These are phyloP conservation scores for Mallotus japonicus DNA, from an alignment of 441 rosid species.

Conservation along the genomic window DNA sequence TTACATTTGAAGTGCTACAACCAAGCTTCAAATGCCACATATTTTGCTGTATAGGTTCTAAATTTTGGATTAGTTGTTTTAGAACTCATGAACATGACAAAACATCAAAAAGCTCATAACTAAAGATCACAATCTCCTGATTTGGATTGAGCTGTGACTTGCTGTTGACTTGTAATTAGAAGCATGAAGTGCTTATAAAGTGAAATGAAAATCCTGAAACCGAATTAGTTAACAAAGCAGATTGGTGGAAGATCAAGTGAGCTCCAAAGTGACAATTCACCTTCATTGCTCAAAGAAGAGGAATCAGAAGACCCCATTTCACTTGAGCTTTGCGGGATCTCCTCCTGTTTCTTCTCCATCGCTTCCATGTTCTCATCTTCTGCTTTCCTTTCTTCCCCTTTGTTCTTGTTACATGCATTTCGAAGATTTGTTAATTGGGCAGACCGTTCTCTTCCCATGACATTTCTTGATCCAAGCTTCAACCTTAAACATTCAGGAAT, in stretches of 20 bases:
- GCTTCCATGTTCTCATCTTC: constrained; percentile 19
- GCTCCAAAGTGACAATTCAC: constrained; percentile 55
- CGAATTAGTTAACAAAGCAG: constrained; percentile 47
- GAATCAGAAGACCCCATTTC: constrained; percentile 20
- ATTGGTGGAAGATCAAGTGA: constrained; percentile 66
- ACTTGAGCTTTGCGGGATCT: constrained; percentile 22
- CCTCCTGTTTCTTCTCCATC: constrained; percentile 26
- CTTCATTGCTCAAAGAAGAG: constrained; percentile 33
- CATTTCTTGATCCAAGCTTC: constrained; percentile 35
- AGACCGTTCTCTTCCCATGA: constrained; percentile 27
- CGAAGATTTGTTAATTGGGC: constrained; percentile 33
- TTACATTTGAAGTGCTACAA: background rate
- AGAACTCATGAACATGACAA: background rate
- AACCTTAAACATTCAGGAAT: constrained; percentile 53
- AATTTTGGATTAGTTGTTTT: background rate
- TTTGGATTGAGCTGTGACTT: background rate
- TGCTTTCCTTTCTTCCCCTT: constrained; percentile 24
- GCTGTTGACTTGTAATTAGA: background rate
- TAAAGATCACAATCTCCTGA: constrained; percentile 7
- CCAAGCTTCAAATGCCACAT: background rate
- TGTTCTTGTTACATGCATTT: constrained; percentile 38
- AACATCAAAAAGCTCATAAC: background rate
- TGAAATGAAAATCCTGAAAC: background rate
- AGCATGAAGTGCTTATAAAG: constrained; percentile 12
- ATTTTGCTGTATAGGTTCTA: too few relatives aligned